Percentiles rank a stretch among this genome's conserved stretches.
These are phyloP conservation scores for Xylariaceae sp. DNA, from an alignment of 2,329 filamentous ascomycete genomes.

Conservation along the genomic window DNA sequence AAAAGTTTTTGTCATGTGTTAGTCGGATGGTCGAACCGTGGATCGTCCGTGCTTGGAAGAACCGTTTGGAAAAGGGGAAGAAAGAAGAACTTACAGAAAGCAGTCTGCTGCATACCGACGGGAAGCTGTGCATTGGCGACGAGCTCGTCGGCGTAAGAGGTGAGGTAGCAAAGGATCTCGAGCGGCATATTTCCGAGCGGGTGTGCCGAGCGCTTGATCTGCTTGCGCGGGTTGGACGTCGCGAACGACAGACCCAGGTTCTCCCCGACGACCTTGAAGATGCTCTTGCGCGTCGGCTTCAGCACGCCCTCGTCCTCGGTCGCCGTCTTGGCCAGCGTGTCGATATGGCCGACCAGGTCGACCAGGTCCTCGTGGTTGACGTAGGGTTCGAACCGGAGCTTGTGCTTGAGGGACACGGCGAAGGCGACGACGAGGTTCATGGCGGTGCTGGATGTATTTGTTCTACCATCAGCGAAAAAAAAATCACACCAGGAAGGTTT, in stretches of 20 bases:
- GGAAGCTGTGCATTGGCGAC: conserved; percentile 51
- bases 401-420: conserved; percentile 73
- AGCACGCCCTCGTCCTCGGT: conserved; percentile 38
- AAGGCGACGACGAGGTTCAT: conserved; percentile 77
- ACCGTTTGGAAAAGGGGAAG: no score
- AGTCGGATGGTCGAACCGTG: no score
- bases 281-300: conserved; percentile 37
- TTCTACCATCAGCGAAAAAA: no score
- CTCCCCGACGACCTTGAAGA: conserved; percentile 62
- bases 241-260: conserved; percentile 74
- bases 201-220: conserved; percentile 64
- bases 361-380: conserved; percentile 69
- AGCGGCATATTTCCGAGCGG: conserved; percentile 79
- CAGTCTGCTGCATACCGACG: conserved; percentile 53
- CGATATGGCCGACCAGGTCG: conserved; percentile 63
- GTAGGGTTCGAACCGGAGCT: conserved; percentile 77
- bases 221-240: conserved; percentile 70
- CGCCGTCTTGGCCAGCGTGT: conserved; percentile 64
- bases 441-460: conserved; percentile 49
- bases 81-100: conserved; percentile 36
- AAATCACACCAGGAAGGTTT: no score
- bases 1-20: no score
- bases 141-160: conserved; percentile 58
- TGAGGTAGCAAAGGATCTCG: conserved; percentile 71
- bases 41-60: no score